Evolutionary conservation across 768 basidiomycete genomes (phyloP), one percentile per base, ranked within the genome.

Genomic region (Rubroboletus pulcherrimus): DNA sequence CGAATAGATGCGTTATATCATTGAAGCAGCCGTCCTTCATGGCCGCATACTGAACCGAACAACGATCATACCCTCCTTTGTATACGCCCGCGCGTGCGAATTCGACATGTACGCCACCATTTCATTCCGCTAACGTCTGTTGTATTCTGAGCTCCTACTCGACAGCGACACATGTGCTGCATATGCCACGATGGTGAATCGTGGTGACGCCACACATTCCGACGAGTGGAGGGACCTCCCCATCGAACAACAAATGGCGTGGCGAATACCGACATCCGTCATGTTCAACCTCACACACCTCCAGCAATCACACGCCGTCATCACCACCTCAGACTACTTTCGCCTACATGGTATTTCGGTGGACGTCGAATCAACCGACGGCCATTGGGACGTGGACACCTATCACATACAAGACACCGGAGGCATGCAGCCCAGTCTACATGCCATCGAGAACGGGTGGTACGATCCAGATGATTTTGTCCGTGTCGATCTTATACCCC

Each of bases 41-140:
- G 77, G 78, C 15, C 58, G 67, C 4, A 56, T 79, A 33, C 61
- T 78, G 15, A 77, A 78, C 56, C 66, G 78, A 47, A 76, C 75
- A 7, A 70, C 77, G 15, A 69, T 81, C 38, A 37, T 81, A 11
- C 78, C 79, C 2, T 75, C 78, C 4, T 76, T 73, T 55, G 68
- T 79, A 26, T 81, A 81, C 34, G 77, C 78, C 10, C 75, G 78
- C 26, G 72, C 72, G 0, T 80, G 79, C 63, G 75, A 78, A 53
- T 72, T 70, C 24, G 68, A 72, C 24, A 26, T 64, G 68, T 68
- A 42, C n/a, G 69, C 15, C n/a, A 5, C 4, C 34, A 11, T 35
- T 21, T 48, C 17, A 17, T 49, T 30, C 5, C 1, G 15, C 15
- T 7, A 4, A 30, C 4, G n/a, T 9, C 39, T 31, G 21, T 31